Conservation (phyloP, 2,329 filamentous ascomycete species). For the Cladosporium sp. region DNA sequence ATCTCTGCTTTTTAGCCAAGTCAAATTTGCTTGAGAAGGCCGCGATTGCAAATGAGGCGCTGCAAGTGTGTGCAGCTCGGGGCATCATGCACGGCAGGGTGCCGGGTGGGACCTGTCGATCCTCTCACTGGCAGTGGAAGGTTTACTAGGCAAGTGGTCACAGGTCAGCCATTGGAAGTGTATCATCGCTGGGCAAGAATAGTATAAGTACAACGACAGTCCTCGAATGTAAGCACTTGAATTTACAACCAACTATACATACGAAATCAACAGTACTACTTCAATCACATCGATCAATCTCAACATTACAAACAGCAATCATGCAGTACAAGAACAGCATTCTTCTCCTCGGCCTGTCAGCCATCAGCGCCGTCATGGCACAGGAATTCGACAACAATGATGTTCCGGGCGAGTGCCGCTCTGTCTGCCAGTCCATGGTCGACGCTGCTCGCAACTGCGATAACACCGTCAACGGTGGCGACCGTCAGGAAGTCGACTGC, state of each 20-base stretch:
- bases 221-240: too few relatives aligned
- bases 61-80: slow-evolving; percentile 1
- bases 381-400: slow-evolving; percentile 30
- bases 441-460: slow-evolving; percentile 23
- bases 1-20: not conserved
- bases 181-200: not conserved
- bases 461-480: not conserved
- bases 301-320: not conserved
- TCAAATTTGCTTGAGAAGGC: not conserved
- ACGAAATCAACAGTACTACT: not conserved
- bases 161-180: not conserved
- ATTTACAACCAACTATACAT: not conserved
- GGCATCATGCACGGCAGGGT: not conserved
- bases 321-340: slow-evolving; percentile 7
- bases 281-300: not conserved
- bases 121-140: not conserved
- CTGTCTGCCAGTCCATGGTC: slow-evolving; percentile 16
- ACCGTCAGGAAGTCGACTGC: slow-evolving; percentile 20
- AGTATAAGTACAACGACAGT: not conserved
- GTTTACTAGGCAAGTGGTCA: not conserved
- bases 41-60: slow-evolving; percentile 11
- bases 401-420: slow-evolving; percentile 28
- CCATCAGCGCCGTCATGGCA: slow-evolving; percentile 18
- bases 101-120: slow-evolving; percentile 6
- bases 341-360: slow-evolving; percentile 12